Percentiles rank a stretch among this genome's conserved stretches.
Evolutionary conservation across 306 rosid genomes (phyloP).

Genomic region (Astragalus membranaceus): DNA sequence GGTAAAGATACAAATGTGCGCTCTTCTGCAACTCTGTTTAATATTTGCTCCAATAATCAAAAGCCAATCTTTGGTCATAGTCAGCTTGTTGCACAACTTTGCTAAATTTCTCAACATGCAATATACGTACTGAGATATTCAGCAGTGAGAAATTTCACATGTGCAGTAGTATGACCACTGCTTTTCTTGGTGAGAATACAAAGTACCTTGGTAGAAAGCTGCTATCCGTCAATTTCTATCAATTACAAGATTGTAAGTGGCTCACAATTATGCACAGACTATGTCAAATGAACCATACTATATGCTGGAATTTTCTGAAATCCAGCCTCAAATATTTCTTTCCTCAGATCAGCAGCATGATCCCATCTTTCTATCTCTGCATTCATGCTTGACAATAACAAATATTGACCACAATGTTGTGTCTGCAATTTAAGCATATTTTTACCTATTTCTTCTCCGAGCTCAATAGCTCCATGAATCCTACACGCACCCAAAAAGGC

Average conservation of each 20-base stretch:
- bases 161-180: background rate
- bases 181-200: background rate
- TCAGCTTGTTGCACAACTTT: background rate
- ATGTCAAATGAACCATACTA: constrained; percentile 39
- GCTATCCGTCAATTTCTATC: background rate
- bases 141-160: background rate
- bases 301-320: constrained; percentile 63
- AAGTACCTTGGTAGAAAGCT: background rate
- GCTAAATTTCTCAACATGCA: background rate
- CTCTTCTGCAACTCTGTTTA: no score
- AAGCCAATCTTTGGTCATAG: background rate
- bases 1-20: no score
- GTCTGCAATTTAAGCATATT: constrained; percentile 44
- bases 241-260: background rate
- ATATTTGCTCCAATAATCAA: background rate
- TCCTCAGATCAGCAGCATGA: constrained; percentile 58
- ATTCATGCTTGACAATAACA: constrained; percentile 58
- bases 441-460: constrained; percentile 56
- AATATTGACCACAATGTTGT: constrained; percentile 40
- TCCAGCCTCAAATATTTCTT: constrained; percentile 47
- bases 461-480: constrained; percentile 65
- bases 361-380: constrained; percentile 67
- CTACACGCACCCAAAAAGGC: constrained; percentile 74
- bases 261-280: background rate
- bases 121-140: background rate